Percentiles rank a stretch among this genome's conserved stretches.
Conservation (phyloP, 2,329 filamentous ascomycete species). For the Coniochaeta prunicola region DNA sequence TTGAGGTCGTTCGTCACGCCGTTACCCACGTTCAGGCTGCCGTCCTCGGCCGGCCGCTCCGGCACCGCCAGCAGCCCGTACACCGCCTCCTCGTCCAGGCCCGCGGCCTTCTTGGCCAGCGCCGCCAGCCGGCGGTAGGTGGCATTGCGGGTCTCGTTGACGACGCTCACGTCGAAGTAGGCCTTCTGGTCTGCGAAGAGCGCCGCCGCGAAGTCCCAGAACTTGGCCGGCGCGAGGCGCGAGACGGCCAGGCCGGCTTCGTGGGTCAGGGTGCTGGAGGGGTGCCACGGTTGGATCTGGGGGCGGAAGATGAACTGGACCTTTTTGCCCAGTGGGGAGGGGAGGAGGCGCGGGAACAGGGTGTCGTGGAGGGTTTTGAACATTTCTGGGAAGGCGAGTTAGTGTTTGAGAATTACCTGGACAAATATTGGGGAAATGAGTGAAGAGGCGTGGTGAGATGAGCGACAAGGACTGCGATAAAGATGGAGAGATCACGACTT, state of each 20-base stretch:
- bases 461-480: not conserved
- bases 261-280: slow-evolving; percentile 71
- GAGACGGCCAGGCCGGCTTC: slow-evolving; percentile 82
- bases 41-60: slow-evolving; percentile 59
- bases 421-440: not conserved
- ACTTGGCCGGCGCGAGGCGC: slow-evolving; percentile 59
- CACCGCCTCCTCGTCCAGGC: slow-evolving; percentile 63
- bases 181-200: slow-evolving; percentile 61
- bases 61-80: slow-evolving; percentile 62
- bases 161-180: slow-evolving; percentile 80
- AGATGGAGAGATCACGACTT: not conserved
- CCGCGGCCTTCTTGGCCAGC: slow-evolving; percentile 59
- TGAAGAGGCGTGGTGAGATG: not conserved
- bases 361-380: slow-evolving; percentile 68
- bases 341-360: slow-evolving; percentile 57
- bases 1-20: slow-evolving; percentile 80
- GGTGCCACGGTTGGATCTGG: slow-evolving; percentile 94
- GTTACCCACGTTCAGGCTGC: slow-evolving; percentile 71
- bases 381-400: slow-evolving; percentile 30
- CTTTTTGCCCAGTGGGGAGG: slow-evolving; percentile 49
- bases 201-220: slow-evolving; percentile 70
- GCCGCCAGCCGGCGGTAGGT: slow-evolving; percentile 76
- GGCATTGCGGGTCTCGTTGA: slow-evolving; percentile 74
- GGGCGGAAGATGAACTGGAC: slow-evolving; percentile 80
- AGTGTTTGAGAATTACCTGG: not conserved